A percentile compares a stretch with the other conserved stretches of the same genome.
Evolutionary conservation across 108 stramenopile genomes (phyloP).

Genomic region (Skeletonema tropicum): DNA sequence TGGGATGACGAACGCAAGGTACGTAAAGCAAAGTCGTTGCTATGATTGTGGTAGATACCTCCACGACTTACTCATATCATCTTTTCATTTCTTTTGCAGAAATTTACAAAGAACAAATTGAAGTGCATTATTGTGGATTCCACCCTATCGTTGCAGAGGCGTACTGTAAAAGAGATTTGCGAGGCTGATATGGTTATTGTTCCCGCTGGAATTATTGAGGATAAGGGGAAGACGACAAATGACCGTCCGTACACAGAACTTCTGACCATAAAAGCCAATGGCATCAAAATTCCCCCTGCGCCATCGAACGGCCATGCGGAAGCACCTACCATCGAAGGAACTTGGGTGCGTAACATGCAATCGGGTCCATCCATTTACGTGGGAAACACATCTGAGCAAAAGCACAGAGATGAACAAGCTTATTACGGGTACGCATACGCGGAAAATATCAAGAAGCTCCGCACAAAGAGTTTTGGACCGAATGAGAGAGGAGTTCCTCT

Average conservation of each 20-base stretch:
- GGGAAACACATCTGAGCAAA: constrained; percentile 48
- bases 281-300: constrained; percentile 48
- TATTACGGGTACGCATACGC: constrained; percentile 21
- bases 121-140: constrained; percentile 39
- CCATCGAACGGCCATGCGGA: constrained; percentile 51
- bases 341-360: constrained; percentile 59
- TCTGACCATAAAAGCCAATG: constrained; percentile 43
- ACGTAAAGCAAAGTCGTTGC: not conserved
- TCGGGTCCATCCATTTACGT: constrained; percentile 64
- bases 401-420: constrained; percentile 29
- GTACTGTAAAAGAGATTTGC: constrained; percentile 42
- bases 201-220: constrained; percentile 52
- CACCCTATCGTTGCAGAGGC: constrained; percentile 33
- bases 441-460: constrained; percentile 33
- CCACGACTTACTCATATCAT: not conserved
- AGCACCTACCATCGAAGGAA: constrained; percentile 62
- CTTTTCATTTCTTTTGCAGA: constrained; percentile 16
- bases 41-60: not conserved
- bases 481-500: constrained; percentile 41
- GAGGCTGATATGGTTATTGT: constrained; percentile 51
- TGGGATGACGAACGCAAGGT: constrained; percentile 62
- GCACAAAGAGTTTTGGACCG: constrained; percentile 15
- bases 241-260: constrained; percentile 54
- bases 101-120: constrained; percentile 41
- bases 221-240: constrained; percentile 21